Evolutionary conservation across 768 basidiomycete genomes (phyloP), one percentile per base, ranked within the genome.

Genomic region (Hysterangium stoloniferum): DNA sequence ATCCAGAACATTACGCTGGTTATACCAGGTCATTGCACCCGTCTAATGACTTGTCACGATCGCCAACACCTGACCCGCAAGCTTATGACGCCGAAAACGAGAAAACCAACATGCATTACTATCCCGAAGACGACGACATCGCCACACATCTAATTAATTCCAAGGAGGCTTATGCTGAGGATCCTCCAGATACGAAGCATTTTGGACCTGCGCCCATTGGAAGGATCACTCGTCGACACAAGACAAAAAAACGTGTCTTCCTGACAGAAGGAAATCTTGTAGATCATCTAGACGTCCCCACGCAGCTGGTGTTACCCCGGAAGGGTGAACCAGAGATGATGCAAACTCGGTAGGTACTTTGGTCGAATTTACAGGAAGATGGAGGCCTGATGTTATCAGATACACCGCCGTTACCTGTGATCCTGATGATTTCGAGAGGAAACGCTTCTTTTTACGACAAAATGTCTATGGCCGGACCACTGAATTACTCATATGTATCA

Each of bases 401-500:
- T 73, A 73, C 56, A 92, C 93, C 4, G 92, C 90, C 0, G 86
- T 94, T 4, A 96, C 92, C 8, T 91, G 92, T 63, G 91, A 93
- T 62, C 93, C 94, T 1, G 88, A 97, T 61, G 84, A 94, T 29
- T 96, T 94, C 61, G 82, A 87, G 65, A 77, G 74, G 61, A 79
- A 79, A 41, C 84, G 87, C 9, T 94, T 89, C 65, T 86, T 83
- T 53, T 72, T 97, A 27, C 75, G 93, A 45, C 94, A 96, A 62
- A 85, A 85, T 61, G 78, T 87, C 60, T 77, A 68, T 54, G 80
- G 82, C 27, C 75, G 92, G 47, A 76, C 83, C 50, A 96, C 92
- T 11, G 94, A 97, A 61, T 64, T 97, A 48, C 87, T 95, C 69
- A 86, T 97, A 62, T 88, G 91, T 52, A 86, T 97, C 59, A 97